Conservation (phyloP, 768 basidiomycete species). For the Russula sp. region DNA sequence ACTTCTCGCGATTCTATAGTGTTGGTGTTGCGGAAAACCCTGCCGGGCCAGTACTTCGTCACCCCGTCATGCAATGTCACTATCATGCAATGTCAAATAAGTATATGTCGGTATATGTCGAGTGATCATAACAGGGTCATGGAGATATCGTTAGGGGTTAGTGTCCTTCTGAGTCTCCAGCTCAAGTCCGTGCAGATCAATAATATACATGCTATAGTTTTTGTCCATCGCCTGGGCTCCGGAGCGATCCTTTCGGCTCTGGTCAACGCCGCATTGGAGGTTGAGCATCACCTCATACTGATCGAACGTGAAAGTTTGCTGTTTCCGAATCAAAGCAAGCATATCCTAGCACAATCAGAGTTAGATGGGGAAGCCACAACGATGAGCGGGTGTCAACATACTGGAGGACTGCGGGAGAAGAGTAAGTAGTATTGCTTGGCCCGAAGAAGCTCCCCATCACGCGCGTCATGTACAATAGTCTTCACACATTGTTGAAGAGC, state of each 20-base stretch:
- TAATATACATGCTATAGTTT: conserved; percentile 83
- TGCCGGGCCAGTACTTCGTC: not conserved
- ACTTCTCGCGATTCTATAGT: too few species aligned
- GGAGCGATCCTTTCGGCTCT: conserved; percentile 49
- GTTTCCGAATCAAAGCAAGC: conserved; percentile 63
- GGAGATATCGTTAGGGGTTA: conserved; percentile 32
- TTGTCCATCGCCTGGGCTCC: conserved; percentile 56
- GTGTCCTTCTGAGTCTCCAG: conserved; percentile 47
- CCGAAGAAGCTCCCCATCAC: conserved; percentile 67
- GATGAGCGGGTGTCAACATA: conserved; percentile 38
- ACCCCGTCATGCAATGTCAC: not conserved
- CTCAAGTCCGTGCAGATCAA: conserved; percentile 83
- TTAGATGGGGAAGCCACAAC: conserved; percentile 4
- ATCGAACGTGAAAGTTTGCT: conserved; percentile 76
- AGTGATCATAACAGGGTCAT: conserved; percentile 3
- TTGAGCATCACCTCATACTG: conserved; percentile 91
- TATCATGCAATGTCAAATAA: conserved; percentile 3
- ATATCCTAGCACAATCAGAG: conserved; percentile 52
- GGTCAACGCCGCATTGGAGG: conserved; percentile 83
- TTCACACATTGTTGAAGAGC: conserved; percentile 91
- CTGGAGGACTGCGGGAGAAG: conserved; percentile 72
- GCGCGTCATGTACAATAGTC: conserved; percentile 59
- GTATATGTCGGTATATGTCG: conserved; percentile 20
- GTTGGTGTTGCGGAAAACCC: not conserved
- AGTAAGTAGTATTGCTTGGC: conserved; percentile 80